Conservation (phyloP, 177 flowering plant genomes). For the Vitis hybrid region DNA sequence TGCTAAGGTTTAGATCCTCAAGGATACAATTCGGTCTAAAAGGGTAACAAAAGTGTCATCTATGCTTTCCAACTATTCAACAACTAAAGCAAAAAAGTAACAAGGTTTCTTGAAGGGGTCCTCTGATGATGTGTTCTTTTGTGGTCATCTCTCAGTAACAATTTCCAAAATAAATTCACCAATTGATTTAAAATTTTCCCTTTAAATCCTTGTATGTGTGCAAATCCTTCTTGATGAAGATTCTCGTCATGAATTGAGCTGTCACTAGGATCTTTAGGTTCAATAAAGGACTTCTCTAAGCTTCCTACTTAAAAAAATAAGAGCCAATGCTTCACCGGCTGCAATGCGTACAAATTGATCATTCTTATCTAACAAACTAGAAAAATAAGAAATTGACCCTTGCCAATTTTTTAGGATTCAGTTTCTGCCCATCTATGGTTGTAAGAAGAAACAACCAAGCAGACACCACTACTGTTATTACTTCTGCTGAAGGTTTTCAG, state of each 20-base stretch:
- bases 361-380: conserved; percentile 69
- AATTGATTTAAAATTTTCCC: conserved; percentile 64
- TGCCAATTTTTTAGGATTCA: conserved; percentile 62
- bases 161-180: too few species aligned
- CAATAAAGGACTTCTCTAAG: conserved; percentile 49
- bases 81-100: conserved; percentile 95
- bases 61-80: conserved; percentile 86
- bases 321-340: conserved; percentile 89
- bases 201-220: conserved; percentile 55
- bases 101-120: conserved; percentile 95
- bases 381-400: conserved; percentile 73
- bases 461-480: conserved; percentile 64
- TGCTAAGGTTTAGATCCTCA: conserved; percentile 91
- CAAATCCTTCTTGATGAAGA: conserved; percentile 25
- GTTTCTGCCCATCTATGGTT: conserved; percentile 47
- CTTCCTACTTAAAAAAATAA: conserved; percentile 69
- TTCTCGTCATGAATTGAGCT: conserved; percentile 34
- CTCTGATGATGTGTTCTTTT: conserved; percentile 27
- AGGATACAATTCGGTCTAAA: conserved; percentile 74
- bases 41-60: conserved; percentile 82
- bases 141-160: too few species aligned
- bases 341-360: conserved; percentile 82
- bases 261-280: conserved; percentile 34
- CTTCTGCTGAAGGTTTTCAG: conserved; percentile 47
- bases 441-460: conserved; percentile 92